phyloP scores from a whole-genome alignment of 306 rosid genomes.

The Corylus avellana region DNA sequence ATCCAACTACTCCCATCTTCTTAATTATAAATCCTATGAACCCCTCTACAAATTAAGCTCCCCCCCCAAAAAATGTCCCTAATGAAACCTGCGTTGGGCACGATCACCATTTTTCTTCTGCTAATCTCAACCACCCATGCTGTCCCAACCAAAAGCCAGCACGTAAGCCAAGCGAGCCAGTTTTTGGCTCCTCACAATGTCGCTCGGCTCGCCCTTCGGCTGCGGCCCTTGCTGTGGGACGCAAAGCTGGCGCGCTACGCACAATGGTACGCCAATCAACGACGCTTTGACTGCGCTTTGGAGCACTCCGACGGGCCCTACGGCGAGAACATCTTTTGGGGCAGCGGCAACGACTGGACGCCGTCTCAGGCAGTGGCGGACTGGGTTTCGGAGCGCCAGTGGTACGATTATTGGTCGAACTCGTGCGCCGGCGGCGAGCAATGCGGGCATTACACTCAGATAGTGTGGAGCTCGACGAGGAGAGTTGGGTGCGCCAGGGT shows the following conservation, averaged over 20 bases:
- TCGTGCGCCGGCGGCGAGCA: slow-evolving; percentile 54
- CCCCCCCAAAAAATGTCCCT: neutral
- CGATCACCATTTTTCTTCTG: slow-evolving; percentile 23
- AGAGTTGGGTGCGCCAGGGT: slow-evolving; percentile 76
- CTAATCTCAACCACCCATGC: slow-evolving; percentile 30
- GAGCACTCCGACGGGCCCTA: slow-evolving; percentile 79
- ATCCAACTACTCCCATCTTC: slow-evolving; percentile 26
- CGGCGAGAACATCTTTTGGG: slow-evolving; percentile 97
- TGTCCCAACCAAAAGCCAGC: neutral
- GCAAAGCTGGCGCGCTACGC: slow-evolving; percentile 54
- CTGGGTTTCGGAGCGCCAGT: slow-evolving; percentile 65
- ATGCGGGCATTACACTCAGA: slow-evolving; percentile 92
- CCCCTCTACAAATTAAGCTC: neutral
- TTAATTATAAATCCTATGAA: slow-evolving; percentile 10
- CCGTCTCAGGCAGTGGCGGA: slow-evolving; percentile 68
- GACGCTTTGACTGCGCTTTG: slow-evolving; percentile 66
- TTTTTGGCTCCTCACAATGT: slow-evolving; percentile 72
- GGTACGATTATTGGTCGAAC: slow-evolving; percentile 55
- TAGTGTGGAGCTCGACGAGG: slow-evolving; percentile 63
- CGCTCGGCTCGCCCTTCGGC: slow-evolving; percentile 44
- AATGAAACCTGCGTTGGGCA: neutral
- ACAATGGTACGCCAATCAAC: slow-evolving; percentile 64
- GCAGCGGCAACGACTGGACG: slow-evolving; percentile 75
- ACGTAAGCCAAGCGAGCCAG: slow-evolving; percentile 32
- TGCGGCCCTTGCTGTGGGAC: slow-evolving; percentile 60